Conservation (phyloP, 805 yeast genomes). For the Cyberlindnera galapagoensis region DNA sequence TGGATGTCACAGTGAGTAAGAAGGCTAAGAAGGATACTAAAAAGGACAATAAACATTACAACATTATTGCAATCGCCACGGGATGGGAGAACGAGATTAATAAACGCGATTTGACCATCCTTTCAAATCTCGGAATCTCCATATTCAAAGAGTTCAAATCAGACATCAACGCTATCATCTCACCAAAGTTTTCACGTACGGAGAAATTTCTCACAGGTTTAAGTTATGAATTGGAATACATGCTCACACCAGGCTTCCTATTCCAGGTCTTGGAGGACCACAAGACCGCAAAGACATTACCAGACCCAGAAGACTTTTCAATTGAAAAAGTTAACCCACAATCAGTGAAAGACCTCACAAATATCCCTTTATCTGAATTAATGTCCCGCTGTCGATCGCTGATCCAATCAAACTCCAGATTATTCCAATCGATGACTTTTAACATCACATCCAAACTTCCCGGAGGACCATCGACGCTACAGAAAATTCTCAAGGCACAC, state of each 20-base stretch:
- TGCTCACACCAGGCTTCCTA: slow-evolving; percentile 51
- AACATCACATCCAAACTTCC: slow-evolving; percentile 51
- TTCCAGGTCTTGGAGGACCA: slow-evolving; percentile 36
- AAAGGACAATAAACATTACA: slow-evolving; percentile 13
- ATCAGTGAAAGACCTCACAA: slow-evolving; percentile 26
- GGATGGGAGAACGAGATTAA: slow-evolving; percentile 53
- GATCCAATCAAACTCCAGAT: slow-evolving; percentile 16
- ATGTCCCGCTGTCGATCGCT: slow-evolving; percentile 10
- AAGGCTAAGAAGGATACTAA: slow-evolving; percentile 14
- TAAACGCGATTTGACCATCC: slow-evolving; percentile 34
- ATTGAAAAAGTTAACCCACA: slow-evolving; percentile 29
- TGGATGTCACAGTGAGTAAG: slow-evolving; percentile 3
- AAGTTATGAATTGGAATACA: slow-evolving; percentile 42
- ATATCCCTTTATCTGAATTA: slow-evolving; percentile 19
- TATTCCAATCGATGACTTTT: slow-evolving; percentile 45
- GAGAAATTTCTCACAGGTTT: slow-evolving; percentile 77
- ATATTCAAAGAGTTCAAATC: slow-evolving; percentile 29
- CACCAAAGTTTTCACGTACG: slow-evolving; percentile 80
- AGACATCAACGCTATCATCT: slow-evolving; percentile 48
- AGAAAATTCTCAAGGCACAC: slow-evolving; percentile 53
- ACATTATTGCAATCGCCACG: slow-evolving; percentile 49
- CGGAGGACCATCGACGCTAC: slow-evolving; percentile 53
- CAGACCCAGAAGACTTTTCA: slow-evolving; percentile 23
- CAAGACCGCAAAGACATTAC: slow-evolving; percentile 17
- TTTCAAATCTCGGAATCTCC: slow-evolving; percentile 52